Evolutionary conservation across 2,329 filamentous ascomycete genomes (phyloP), one percentile per base, ranked within the genome.

Genomic region (Diplodia seriata): DNA sequence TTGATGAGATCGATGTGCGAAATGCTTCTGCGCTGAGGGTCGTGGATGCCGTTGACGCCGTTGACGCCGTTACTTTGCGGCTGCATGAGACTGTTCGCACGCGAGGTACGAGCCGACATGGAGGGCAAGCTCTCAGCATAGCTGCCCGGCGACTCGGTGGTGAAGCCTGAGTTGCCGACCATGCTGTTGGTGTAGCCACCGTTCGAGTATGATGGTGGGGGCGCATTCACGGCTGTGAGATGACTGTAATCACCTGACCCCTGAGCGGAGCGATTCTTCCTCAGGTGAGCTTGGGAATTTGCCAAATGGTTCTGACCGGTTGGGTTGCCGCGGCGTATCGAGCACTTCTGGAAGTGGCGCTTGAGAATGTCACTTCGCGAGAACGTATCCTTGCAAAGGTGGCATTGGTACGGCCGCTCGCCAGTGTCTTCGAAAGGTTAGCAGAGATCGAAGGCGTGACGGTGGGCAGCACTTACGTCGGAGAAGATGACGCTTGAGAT

Each of bases 261-360:
- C 40, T 62, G 56, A 40, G 76, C 74, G 67, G 73, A 71, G 33
- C 77, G 71, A 68, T 78, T 78, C 82, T 93, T 94, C 84, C 93
- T 94, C 76, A 95, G 86, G 81, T 96, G 92, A 71, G 92, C 91
- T 80, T 94, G 91, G 43, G 93, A 92, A 81, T 97, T 93, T 73
- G 94, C 96, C 80, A 99, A 82, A 83, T 99, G 95, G 76, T 92
- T 97, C 71, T 93, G 93, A 74, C 94, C 94, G 18, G 93, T 97
- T 66, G 95, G 94, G 81, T 98, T 98, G 68, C 95, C 95, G 77
- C 95, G 90, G 75, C 95, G 90, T 72, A 97, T 93, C 49, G 95
- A 97, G 83, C 95, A 99, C 85, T 99, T 99, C 81, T 97, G 94
- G 82, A 98, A 99, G 83, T 99, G 95, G 72, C 95, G 92, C 85